Conservation (phyloP, 345 rosid genomes). For the Lenwebbia sp. region DNA sequence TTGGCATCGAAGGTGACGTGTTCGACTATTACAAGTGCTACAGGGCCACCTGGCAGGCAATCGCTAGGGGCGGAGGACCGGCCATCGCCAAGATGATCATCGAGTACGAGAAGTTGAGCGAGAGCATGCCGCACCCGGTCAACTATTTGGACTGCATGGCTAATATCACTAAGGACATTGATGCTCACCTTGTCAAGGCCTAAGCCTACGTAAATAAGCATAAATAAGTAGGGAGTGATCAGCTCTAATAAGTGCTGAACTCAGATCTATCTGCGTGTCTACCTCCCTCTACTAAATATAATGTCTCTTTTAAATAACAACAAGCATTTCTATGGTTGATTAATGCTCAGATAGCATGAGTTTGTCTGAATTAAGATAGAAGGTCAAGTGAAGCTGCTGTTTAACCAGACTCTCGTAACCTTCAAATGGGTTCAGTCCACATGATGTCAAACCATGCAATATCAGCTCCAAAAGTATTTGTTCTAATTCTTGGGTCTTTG, state of each 20-base stretch:
- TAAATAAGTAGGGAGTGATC: background rate
- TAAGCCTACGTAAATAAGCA: background rate
- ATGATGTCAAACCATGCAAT: background rate
- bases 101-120: conserved; percentile 15
- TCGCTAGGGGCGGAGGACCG: background rate
- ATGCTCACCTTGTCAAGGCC: background rate
- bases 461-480: background rate
- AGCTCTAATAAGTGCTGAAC: background rate
- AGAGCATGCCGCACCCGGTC: conserved; percentile 1
- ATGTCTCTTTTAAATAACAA: background rate
- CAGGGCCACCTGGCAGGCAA: background rate
- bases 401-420: background rate
- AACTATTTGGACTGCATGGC: conserved; percentile 2
- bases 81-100: background rate
- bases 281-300: background rate
- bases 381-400: background rate
- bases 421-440: background rate
- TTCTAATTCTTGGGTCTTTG: background rate
- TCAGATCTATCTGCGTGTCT: background rate
- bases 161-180: background rate
- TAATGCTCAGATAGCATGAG: background rate
- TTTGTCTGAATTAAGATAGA: background rate
- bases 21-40: background rate
- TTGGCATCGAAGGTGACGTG: background rate
- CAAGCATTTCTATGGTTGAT: background rate